Conservation (phyloP, 2,329 filamentous ascomycete genomes). For the Gnomoniopsis sp. region DNA sequence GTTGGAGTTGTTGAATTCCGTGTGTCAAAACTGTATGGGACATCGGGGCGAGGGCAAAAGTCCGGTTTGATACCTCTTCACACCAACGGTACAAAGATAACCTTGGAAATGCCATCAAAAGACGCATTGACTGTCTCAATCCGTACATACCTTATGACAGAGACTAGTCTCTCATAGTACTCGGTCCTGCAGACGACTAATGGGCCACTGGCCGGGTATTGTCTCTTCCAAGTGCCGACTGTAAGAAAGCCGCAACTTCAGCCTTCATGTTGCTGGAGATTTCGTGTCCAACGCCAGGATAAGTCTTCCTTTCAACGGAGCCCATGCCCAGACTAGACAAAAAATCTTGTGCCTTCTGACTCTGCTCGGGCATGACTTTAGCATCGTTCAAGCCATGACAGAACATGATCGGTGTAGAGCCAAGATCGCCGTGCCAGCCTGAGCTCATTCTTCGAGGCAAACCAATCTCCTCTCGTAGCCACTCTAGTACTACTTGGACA, state of each 20-base stretch:
- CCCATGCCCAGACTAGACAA: constrained; percentile 32
- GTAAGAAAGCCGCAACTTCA: constrained; percentile 33
- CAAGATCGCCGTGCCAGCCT: constrained; percentile 4
- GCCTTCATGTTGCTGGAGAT: constrained; percentile 38
- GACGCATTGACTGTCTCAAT: too few relatives aligned
- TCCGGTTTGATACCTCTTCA: too few relatives aligned
- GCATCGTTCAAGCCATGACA: constrained; percentile 41
- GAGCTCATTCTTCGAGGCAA: background rate
- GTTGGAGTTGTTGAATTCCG: too few relatives aligned
- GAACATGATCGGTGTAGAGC: constrained; percentile 39
- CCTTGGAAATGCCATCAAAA: too few relatives aligned
- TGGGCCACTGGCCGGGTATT: background rate
- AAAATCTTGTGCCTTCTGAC: constrained; percentile 29
- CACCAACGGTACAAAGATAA: too few relatives aligned
- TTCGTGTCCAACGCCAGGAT: constrained; percentile 42
- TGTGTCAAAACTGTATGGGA: too few relatives aligned
- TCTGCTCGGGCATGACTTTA: constrained; percentile 36
- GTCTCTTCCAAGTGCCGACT: background rate
- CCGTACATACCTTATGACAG: too few relatives aligned
- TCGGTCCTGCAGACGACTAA: too few relatives aligned
- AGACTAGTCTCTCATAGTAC: too few relatives aligned
- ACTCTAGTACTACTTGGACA: constrained; percentile 11
- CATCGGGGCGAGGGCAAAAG: too few relatives aligned
- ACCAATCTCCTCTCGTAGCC: constrained; percentile 23
- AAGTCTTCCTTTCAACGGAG: constrained; percentile 33